phyloP scores from a whole-genome alignment of 1,139 yeast species.

The Candida dubliniensis region DNA sequence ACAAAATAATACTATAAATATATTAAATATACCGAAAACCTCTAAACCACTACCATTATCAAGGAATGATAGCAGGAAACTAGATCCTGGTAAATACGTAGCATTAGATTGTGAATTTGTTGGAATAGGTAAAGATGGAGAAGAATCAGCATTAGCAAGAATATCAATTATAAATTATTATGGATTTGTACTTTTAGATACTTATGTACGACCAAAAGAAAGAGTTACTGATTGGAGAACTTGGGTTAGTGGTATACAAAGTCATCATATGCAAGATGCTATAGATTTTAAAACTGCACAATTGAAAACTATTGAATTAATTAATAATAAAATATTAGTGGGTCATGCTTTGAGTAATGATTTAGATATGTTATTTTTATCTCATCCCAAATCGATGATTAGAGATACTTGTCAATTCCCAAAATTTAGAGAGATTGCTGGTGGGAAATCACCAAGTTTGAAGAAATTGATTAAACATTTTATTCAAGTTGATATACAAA shows the following conservation, averaged over 20 bases:
- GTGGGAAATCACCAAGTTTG: conserved; percentile 71
- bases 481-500: conserved; percentile 65
- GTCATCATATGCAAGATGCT: conserved; percentile 67
- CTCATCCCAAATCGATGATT: conserved; percentile 63
- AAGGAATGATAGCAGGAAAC: conserved; percentile 23
- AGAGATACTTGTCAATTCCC: conserved; percentile 74
- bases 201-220: conserved; percentile 72
- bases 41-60: conserved; percentile 6
- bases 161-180: conserved; percentile 83
- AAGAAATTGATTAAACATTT: conserved; percentile 63
- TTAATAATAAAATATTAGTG: conserved; percentile 57
- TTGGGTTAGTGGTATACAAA: conserved; percentile 87
- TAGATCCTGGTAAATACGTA: conserved; percentile 64
- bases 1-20: conserved; percentile 25
- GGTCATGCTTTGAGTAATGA: conserved; percentile 90
- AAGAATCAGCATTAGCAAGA: conserved; percentile 73
- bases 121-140: conserved; percentile 78
- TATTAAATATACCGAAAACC: conserved; percentile 15
- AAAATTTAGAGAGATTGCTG: conserved; percentile 57
- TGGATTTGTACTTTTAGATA: conserved; percentile 71
- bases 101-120: conserved; percentile 96
- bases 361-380: conserved; percentile 60
- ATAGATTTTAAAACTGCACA: conserved; percentile 68
- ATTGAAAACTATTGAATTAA: conserved; percentile 47
- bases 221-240: conserved; percentile 90